Conservation (phyloP, 1,284 basidiomycete species). For the Cryptococcus depauperatus region DNA sequence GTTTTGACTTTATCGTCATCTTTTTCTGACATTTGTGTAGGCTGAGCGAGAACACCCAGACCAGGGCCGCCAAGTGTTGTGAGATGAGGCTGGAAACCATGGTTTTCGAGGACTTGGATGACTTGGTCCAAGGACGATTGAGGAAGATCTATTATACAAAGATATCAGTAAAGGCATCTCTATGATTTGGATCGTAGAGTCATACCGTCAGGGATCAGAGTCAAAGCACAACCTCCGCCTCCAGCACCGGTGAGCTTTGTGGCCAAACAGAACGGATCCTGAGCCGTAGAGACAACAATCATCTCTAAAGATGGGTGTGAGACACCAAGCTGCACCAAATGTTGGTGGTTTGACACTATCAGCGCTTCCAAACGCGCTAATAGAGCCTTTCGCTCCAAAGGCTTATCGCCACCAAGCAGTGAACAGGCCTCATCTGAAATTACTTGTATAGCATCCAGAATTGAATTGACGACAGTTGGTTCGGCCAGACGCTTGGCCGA, state of each 20-base stretch:
- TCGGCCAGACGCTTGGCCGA: conserved; percentile 50
- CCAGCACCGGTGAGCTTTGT: conserved; percentile 99
- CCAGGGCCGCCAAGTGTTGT: conserved; percentile 90
- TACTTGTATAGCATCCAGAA: conserved; percentile 67
- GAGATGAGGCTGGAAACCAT: conserved; percentile 76
- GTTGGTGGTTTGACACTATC: conserved; percentile 80
- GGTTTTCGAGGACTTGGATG: conserved; percentile 53
- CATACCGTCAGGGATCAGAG: conserved; percentile 77
- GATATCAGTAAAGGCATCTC: background rate
- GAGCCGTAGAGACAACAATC: conserved; percentile 63
- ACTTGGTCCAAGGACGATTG: conserved; percentile 55
- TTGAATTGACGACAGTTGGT: conserved; percentile 64
- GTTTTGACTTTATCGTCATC: conserved; percentile 11
- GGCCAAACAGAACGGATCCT: conserved; percentile 60
- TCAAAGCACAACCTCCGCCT: conserved; percentile 97
- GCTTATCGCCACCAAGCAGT: conserved; percentile 57
- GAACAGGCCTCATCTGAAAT: conserved; percentile 73
- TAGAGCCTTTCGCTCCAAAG: conserved; percentile 52
- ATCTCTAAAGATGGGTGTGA: conserved; percentile 81
- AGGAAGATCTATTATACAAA: conserved; percentile 53
- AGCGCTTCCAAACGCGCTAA: conserved; percentile 50
- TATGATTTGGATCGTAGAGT: background rate
- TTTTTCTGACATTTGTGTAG: background rate
- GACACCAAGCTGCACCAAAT: conserved; percentile 83
- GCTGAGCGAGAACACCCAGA: conserved; percentile 56